These are phyloP conservation scores for Fusarium zealandicum DNA, from an alignment of 2,329 filamentous ascomycete species.

Conservation along the genomic window DNA sequence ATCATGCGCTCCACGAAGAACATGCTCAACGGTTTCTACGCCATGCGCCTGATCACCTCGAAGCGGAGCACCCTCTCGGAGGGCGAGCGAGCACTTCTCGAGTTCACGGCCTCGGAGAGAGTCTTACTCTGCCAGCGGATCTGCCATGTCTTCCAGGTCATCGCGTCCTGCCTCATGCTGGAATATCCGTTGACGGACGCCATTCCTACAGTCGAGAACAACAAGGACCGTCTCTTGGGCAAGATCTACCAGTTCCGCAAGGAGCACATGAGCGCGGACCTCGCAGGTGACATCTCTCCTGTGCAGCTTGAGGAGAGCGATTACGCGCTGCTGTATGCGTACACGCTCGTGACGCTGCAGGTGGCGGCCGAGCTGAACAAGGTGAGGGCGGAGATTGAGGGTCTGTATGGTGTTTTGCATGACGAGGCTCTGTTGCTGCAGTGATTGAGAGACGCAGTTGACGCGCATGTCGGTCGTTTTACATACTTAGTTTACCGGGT, in stretches of 20 bases:
- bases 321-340: slow-evolving; percentile 92
- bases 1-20: slow-evolving; percentile 82
- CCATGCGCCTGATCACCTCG: slow-evolving; percentile 91
- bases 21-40: slow-evolving; percentile 92
- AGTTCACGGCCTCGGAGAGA: slow-evolving; percentile 81
- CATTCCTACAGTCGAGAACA: slow-evolving; percentile 81
- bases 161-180: slow-evolving; percentile 91
- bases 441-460: slow-evolving; percentile 41
- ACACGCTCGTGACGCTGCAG: slow-evolving; percentile 74
- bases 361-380: slow-evolving; percentile 69
- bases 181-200: slow-evolving; percentile 93
- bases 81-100: slow-evolving; percentile 81
- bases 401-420: slow-evolving; percentile 68
- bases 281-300: slow-evolving; percentile 37
- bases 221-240: slow-evolving; percentile 81
- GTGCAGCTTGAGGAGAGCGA: slow-evolving; percentile 72
- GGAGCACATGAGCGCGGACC: slow-evolving; percentile 58
- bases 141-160: slow-evolving; percentile 84
- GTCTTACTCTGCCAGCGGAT: slow-evolving; percentile 85
- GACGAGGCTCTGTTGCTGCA: slow-evolving; percentile 65
- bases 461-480: slow-evolving; percentile 12
- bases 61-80: slow-evolving; percentile 78
- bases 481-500: slow-evolving; percentile 1
- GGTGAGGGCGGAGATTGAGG: slow-evolving; percentile 67
- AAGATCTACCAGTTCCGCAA: slow-evolving; percentile 89